Evolutionary conservation across 129 eudicot genomes (phyloP), one percentile per base, ranked within the genome.

Genomic region (Silybum marianum): DNA sequence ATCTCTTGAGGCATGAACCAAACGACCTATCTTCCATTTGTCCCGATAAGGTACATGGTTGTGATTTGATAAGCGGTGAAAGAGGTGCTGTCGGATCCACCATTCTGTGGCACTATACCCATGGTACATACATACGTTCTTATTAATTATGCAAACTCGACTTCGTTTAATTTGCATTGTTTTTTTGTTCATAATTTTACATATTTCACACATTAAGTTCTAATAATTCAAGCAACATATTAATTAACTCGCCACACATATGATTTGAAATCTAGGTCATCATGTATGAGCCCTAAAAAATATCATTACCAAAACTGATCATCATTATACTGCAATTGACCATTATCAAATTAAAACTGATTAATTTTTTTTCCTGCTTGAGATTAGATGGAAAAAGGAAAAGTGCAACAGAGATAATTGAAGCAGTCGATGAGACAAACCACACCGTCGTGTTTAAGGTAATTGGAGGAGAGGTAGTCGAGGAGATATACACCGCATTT

Each of bases 351-450:
- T 4, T 4, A 4, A 32, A 32, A 32, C 6, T 38, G 10, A 38
- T 38, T 38, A 9, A 9, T 38, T 38, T 38, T 38, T 38, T 38
- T 38, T 66, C 42, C 1, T 40, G 48, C 0, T 8, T 40, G 48
- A 10, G 13, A 69, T 77, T 13, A 86, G 89, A 83, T 8, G 89
- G 89, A 38, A 86, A 83, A 66, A 28, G 4, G 48, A 65, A 69
- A 62, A 16, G 3, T 24, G 19, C 72, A 3, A 86, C 46, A n/a
- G 51, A 86, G 65, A 5, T 78, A 58, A 80, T 87, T 44, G 76
- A 79, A 83, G 69, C 25, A 34, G 34, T 83, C 9, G 76, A 87
- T 9, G 90, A 83, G 16, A 77, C 58, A 69, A 87, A 87, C 65
- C 85, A 80, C 51, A 68, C 13, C 48, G 76, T 83, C 3, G 72